Conservation (phyloP, 306 rosid species). For the Prunus armeniaca region DNA sequence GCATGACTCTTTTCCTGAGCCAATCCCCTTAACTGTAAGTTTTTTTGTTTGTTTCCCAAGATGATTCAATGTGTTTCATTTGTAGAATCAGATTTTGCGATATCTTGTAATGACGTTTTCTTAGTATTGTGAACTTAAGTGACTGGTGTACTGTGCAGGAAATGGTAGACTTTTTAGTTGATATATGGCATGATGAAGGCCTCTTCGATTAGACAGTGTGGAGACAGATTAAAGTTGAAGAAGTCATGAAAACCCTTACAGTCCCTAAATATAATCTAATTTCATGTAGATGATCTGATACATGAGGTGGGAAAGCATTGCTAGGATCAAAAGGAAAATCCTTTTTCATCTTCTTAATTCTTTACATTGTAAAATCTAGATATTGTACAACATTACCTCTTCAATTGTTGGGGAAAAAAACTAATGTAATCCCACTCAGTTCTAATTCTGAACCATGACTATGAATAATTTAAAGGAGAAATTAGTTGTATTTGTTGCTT, state of each 20-base stretch:
- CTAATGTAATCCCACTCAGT: background rate
- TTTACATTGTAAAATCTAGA: background rate
- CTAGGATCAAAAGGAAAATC: background rate
- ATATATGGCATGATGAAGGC: slow-evolving; percentile 88
- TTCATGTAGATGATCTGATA: slow-evolving; percentile 13
- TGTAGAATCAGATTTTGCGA: background rate
- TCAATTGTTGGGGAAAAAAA: background rate
- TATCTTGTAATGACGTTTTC: background rate
- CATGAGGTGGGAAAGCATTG: background rate
- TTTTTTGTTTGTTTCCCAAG: slow-evolving; percentile 7
- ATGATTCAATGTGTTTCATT: background rate
- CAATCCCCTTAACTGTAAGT: slow-evolving; percentile 83
- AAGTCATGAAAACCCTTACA: background rate
- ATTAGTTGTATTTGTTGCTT: no score
- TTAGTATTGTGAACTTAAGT: slow-evolving; percentile 14
- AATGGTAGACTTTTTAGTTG: slow-evolving; percentile 96
- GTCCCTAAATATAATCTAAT: slow-evolving; percentile 14
- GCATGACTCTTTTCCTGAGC: slow-evolving; percentile 71
- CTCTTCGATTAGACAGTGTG: slow-evolving; percentile 50
- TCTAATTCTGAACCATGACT: background rate
- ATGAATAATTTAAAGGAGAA: background rate
- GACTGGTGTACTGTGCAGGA: slow-evolving; percentile 57
- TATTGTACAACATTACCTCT: background rate
- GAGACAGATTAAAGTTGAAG: slow-evolving; percentile 5
- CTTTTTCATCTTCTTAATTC: background rate